These are phyloP conservation scores for Termitomyces sp. DNA, from an alignment of 768 basidiomycete genomes.

Conservation along the genomic window DNA sequence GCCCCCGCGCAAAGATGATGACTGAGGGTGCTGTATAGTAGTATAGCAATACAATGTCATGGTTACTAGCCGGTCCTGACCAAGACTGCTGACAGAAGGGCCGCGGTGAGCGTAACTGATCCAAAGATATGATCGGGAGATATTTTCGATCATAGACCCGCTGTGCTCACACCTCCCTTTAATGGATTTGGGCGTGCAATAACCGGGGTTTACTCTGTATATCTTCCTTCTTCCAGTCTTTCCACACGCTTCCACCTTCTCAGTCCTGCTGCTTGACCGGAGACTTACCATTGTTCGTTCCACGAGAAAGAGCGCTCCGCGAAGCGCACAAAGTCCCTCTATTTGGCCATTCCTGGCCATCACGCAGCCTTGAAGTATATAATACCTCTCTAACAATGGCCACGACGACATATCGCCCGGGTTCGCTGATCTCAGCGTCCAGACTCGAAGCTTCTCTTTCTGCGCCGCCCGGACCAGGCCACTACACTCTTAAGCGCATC, in stretches of 20 bases:
- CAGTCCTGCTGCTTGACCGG: background rate
- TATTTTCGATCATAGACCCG: background rate
- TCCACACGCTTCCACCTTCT: background rate
- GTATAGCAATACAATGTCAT: background rate
- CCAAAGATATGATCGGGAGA: conserved; percentile 8
- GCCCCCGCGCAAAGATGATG: conserved; percentile 86
- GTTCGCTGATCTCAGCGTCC: conserved; percentile 10
- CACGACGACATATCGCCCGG: conserved; percentile 4
- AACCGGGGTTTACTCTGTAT: conserved; percentile 10
- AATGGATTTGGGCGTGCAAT: conserved; percentile 9
- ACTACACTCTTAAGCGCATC: conserved; percentile 32
- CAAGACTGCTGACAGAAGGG: conserved; percentile 4
- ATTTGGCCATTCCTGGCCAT: conserved; percentile 1
- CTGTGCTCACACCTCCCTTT: background rate
- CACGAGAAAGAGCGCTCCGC: background rate
- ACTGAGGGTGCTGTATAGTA: conserved; percentile 26
- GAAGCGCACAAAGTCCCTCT: background rate
- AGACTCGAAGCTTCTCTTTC: conserved; percentile 7
- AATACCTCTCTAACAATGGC: conserved; percentile 12
- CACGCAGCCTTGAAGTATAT: conserved; percentile 7
- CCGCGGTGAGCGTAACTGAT: background rate
- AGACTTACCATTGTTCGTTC: conserved; percentile 1
- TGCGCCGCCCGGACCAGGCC: conserved; percentile 18
- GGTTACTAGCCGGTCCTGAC: conserved; percentile 4
- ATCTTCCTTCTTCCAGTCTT: background rate